A percentile compares a stretch with the other conserved stretches of the same genome.
Evolutionary conservation across 2,329 filamentous ascomycete genomes (phyloP).

Genomic region (Ophiostoma quercus): DNA sequence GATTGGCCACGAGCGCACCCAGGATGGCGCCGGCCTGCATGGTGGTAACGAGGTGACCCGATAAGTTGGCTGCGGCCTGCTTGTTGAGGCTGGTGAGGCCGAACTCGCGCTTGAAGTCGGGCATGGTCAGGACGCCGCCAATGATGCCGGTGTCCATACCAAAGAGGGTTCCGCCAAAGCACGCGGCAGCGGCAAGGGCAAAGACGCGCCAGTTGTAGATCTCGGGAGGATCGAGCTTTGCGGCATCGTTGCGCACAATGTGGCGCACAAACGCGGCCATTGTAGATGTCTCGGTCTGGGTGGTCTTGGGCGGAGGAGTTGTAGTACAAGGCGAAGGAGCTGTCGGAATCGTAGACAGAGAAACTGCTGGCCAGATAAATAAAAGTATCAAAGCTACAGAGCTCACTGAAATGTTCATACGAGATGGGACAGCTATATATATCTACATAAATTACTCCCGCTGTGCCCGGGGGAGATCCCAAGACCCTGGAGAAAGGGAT

Average conservation of each 20-base stretch:
- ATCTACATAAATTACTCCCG: background rate
- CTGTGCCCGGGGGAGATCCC: background rate
- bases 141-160: conserved; percentile 32
- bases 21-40: conserved; percentile 31
- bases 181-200: conserved; percentile 51
- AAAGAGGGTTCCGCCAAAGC: conserved; percentile 31
- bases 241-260: conserved; percentile 52
- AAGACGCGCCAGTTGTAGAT: conserved; percentile 67
- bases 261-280: conserved; percentile 21
- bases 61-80: conserved; percentile 27
- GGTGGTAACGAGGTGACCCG: conserved; percentile 30
- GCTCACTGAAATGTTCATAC: background rate
- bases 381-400: background rate
- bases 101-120: conserved; percentile 42
- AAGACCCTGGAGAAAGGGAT: background rate
- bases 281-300: background rate
- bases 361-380: background rate
- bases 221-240: conserved; percentile 59
- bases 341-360: background rate
- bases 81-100: conserved; percentile 38
- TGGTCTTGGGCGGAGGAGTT: too few relatives aligned
- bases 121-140: conserved; percentile 31
- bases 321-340: background rate
- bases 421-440: background rate
- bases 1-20: conserved; percentile 29